Percentiles rank a stretch among this genome's conserved stretches.
Conservation (phyloP, 345 rosid genomes). For the Camelina laxa region DNA sequence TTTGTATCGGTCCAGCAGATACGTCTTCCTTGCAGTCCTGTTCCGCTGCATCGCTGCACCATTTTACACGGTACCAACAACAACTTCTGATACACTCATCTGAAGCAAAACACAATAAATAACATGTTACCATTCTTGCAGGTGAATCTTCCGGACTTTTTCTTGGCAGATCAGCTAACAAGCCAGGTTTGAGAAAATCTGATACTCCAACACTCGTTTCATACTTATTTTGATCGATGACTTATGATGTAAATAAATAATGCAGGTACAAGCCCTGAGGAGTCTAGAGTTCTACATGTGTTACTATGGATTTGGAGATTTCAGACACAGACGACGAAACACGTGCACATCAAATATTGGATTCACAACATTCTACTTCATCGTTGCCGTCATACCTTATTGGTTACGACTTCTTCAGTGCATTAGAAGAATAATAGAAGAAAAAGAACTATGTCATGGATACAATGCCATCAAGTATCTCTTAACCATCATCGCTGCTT, state of each 20-base stretch:
- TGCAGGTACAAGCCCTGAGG: constrained; percentile 67
- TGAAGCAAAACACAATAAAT: not conserved
- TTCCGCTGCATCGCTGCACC: constrained; percentile 47
- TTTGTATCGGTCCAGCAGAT: constrained; percentile 42
- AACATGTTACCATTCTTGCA: constrained; percentile 23
- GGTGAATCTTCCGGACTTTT: constrained; percentile 80
- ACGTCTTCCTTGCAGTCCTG: constrained; percentile 39
- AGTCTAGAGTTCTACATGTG: constrained; percentile 75
- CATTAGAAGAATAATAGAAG: constrained; percentile 62
- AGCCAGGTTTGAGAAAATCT: constrained; percentile 61
- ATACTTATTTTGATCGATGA: not conserved
- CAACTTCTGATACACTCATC: not conserved
- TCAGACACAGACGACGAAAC: constrained; percentile 43
- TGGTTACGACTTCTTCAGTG: constrained; percentile 67
- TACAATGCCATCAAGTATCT: constrained; percentile 64
- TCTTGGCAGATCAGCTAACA: constrained; percentile 81
- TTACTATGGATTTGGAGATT: constrained; percentile 72
- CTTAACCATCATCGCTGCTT: constrained; percentile 61
- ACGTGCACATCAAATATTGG: constrained; percentile 44
- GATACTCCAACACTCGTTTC: not conserved
- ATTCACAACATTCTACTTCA: constrained; percentile 54
- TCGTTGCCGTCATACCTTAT: constrained; percentile 64
- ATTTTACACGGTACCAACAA: constrained; percentile 39
- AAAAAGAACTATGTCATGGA: constrained; percentile 54
- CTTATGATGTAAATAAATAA: not conserved